Evolutionary conservation across 2,329 filamentous ascomycete genomes (phyloP), one percentile per base, ranked within the genome.

Genomic region (Knufia petricola): DNA sequence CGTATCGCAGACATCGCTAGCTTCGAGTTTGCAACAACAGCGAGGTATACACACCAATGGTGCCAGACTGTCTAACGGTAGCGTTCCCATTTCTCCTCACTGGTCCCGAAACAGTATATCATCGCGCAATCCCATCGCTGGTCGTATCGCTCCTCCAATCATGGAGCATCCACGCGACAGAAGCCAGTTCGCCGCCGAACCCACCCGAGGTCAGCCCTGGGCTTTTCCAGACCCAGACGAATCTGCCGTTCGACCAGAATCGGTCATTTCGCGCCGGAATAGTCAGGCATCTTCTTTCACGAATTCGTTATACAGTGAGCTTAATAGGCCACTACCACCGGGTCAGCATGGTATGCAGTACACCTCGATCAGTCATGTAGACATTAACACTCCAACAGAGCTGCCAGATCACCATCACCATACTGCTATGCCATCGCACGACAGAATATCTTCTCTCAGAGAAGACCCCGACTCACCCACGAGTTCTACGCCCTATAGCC

Each of bases 261-360:
- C 32, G 3, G 17, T 32, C 10, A 28, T 38, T 17, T 47, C 32
- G 20, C 24, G 34, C 17, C 19, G 44, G 24, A 38, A 47, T 13
- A 39, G 23, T 30, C 32, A 47, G 32, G 34, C 34, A 8, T 47
- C 44, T 28, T 47, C 23, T 17, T 60, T 72, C 47, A 61, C 63
- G 15, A 73, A 68, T 52, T 72, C 70, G 54, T 59, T 71, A 15
- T 68, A 69, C 51, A 72, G 69, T 0, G 77, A 78, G 1, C 69
- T 73, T 58, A 87, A 84, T 38, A 62, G 64, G 9, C 65, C 68
- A 12, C 59, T 72, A 45, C 70, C 70, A 24, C 66, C 63, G 23
- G 70, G 69, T 30, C 70, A 73, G 55, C 69, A 72, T 52, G 69
- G 70, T 72, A 63, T 54, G 64, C 6, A 7, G 4, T 28, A 15